Evolutionary conservation across 2,329 filamentous ascomycete species (phyloP), one percentile per base, ranked within the genome.

Genomic region (Tolypocladium nubicola): DNA sequence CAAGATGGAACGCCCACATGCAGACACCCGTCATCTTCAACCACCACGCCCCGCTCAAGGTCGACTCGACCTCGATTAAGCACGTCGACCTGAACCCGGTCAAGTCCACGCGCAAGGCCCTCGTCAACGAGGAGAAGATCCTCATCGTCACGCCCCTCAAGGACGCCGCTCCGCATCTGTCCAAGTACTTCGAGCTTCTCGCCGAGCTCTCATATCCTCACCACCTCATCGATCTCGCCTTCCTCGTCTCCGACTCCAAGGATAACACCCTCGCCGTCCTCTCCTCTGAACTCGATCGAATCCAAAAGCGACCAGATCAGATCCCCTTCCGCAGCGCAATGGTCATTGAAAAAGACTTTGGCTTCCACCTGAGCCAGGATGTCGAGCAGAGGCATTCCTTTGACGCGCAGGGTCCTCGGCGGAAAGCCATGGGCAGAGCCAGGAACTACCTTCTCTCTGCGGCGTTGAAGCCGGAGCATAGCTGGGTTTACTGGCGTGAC

Each of bases 401-500:
- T 67, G 85, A 84, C 58, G 91, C 90, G 2, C 94, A 99, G 69
- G 94, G 87, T 1, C 92, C 93, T 7, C 84, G 94, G 61, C 85
- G 94, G 63, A 97, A 93, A 75, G 85, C 87, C 40, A 92, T 99
- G 83, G 94, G 88, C 52, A 85, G 82, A 64, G 94, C 94, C 35
- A 84, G 94, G 65, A 99, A 99, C 72, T 99, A 96, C 72, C 79
- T 99, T 23, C 82, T 99, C 2, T 83, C 85, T 38, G 80, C 90
- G 0, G 87, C 94, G 3, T 70, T 99, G 66, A 96, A 95, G 76
- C 85, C 91, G 0, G 91, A 97, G 60, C 94, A 99, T 70, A 93
- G 91, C 10, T 99, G 94, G 94, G 92, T 97, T 10, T 97, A 97
- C 73, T 99, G 94, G 94, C 85, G 94, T 59, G 94, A 99, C 71